Evolutionary conservation across 2,329 filamentous ascomycete genomes (phyloP).

Genomic region (Penicillium sp.): DNA sequence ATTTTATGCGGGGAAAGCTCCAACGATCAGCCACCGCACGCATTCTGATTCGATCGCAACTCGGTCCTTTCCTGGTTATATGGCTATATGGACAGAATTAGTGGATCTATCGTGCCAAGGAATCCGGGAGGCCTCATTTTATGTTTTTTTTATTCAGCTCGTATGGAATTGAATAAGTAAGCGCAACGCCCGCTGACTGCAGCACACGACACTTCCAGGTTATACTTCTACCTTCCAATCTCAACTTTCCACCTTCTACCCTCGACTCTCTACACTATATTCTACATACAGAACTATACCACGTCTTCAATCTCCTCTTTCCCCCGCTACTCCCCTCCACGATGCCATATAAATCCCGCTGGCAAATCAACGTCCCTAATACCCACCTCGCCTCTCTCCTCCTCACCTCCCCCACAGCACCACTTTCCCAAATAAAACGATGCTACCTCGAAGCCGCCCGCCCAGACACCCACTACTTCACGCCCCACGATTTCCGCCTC

Average conservation of each 20-base stretch:
- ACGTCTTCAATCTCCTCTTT: not conserved
- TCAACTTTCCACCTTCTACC: not conserved
- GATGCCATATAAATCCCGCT: conserved; percentile 62
- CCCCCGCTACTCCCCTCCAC: not conserved
- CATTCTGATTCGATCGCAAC: conserved; percentile 15
- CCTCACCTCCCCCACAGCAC: conserved; percentile 57
- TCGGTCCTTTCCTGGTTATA: not conserved
- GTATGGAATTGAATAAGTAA: not conserved
- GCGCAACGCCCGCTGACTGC: not conserved
- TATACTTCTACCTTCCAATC: not conserved
- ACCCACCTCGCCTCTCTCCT: conserved; percentile 51
- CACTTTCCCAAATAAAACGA: conserved; percentile 53
- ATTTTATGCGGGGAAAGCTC: conserved; percentile 23
- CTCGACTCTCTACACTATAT: not conserved
- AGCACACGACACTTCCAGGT: not conserved
- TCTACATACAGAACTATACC: not conserved
- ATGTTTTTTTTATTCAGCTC: not conserved
- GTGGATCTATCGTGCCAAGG: not conserved
- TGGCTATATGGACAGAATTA: conserved; percentile 6
- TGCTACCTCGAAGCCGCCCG: conserved; percentile 68
- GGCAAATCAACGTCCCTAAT: conserved; percentile 54
- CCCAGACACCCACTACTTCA: conserved; percentile 71
- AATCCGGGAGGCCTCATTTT: not conserved
- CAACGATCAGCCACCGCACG: conserved; percentile 20
- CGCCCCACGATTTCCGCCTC: conserved; percentile 67